These are phyloP conservation scores for Pyrenopolyporus hunteri DNA, from an alignment of 495 filamentous ascomycete species.

Conservation along the genomic window DNA sequence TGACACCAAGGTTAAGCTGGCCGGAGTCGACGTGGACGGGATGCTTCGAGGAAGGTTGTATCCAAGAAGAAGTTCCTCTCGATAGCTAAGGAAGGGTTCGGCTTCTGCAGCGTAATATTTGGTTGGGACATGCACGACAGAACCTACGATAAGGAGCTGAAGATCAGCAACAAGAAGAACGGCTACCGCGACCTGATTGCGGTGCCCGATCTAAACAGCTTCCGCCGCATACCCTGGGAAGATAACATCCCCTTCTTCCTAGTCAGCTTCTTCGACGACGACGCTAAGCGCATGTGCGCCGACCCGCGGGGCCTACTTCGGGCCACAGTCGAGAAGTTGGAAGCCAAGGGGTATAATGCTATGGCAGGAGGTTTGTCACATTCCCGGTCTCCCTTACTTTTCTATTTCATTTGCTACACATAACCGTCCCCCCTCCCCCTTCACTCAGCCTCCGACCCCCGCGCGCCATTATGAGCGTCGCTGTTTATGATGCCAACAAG, in stretches of 20 bases:
- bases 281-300: slow-evolving; percentile 74
- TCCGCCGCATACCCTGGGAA: slow-evolving; percentile 94
- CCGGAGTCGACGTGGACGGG: slow-evolving; percentile 91
- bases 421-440: too few species aligned
- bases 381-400: not conserved
- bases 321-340: slow-evolving; percentile 68
- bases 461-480: too few species aligned
- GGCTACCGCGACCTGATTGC: slow-evolving; percentile 92
- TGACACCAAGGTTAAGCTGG: slow-evolving; percentile 89
- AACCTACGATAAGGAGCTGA: slow-evolving; percentile 83
- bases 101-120: slow-evolving; percentile 96
- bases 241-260: slow-evolving; percentile 91
- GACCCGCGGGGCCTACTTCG: slow-evolving; percentile 82
- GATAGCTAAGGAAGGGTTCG: slow-evolving; percentile 82
- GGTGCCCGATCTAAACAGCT: slow-evolving; percentile 78
- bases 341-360: slow-evolving; percentile 70
- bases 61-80: slow-evolving; percentile 96
- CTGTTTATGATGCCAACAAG: not conserved
- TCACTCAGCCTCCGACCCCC: too few species aligned
- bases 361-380: slow-evolving; percentile 85
- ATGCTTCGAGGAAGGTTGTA: slow-evolving; percentile 88
- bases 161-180: slow-evolving; percentile 90
- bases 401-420: too few species aligned
- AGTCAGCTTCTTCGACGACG: slow-evolving; percentile 82
- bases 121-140: slow-evolving; percentile 98